Evolutionary conservation across 148 eudicot species (phyloP).

Genomic region (Talinum fruticosum): DNA sequence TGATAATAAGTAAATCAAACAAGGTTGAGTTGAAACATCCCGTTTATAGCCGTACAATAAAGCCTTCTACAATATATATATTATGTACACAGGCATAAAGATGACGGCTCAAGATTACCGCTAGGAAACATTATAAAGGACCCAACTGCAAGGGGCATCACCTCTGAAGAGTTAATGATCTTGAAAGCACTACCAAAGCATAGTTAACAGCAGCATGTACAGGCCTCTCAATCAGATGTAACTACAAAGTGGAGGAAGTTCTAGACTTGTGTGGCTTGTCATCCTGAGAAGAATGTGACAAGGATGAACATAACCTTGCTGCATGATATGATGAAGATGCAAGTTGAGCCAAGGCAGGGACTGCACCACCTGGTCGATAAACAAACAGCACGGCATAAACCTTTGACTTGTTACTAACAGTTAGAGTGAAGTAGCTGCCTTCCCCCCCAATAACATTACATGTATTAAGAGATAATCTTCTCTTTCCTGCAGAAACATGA

Average conservation of each 20-base stretch:
- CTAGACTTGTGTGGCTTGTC: conserved; percentile 31
- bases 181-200: background rate
- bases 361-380: conserved; percentile 30
- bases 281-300: conserved; percentile 29
- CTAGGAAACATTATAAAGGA: background rate
- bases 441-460: background rate
- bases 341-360: conserved; percentile 42
- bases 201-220: background rate
- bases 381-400: conserved; percentile 1
- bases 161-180: background rate
- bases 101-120: background rate
- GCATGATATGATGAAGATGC: conserved; percentile 45
- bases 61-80: background rate
- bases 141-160: conserved; percentile 2
- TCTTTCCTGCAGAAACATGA: background rate
- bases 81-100: background rate
- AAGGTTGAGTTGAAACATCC: background rate
- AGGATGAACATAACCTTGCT: conserved; percentile 25
- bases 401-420: background rate
- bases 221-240: background rate
- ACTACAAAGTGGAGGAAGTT: conserved; percentile 35
- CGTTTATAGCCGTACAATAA: background rate
- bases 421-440: background rate
- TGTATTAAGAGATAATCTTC: background rate
- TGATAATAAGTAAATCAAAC: background rate